These are phyloP conservation scores for Clitopilus passeckerianus DNA, from an alignment of 768 basidiomycete species.

Conservation along the genomic window DNA sequence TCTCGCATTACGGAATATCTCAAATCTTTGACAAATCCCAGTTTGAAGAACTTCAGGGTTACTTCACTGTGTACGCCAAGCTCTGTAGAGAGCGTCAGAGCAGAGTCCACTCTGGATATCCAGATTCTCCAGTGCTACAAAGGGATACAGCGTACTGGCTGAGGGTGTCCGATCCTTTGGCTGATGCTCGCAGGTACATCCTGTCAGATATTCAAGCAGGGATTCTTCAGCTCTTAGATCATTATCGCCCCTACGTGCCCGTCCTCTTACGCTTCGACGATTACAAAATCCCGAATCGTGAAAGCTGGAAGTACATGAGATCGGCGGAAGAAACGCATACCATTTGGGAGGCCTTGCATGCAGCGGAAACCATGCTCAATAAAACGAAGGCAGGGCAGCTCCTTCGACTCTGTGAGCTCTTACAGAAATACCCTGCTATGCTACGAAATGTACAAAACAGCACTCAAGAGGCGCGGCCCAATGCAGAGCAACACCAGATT, in stretches of 20 bases:
- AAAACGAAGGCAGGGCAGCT: slow-evolving; percentile 15
- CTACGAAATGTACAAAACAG: slow-evolving; percentile 10
- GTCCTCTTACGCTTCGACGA: slow-evolving; percentile 4
- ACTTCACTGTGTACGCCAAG: slow-evolving; percentile 15
- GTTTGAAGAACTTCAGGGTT: slow-evolving; percentile 9
- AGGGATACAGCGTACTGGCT: background rate
- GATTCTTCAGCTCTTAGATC: slow-evolving; percentile 9
- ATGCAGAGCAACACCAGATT: slow-evolving; percentile 12
- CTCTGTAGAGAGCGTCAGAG: background rate
- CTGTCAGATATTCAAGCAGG: slow-evolving; percentile 5
- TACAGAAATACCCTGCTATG: slow-evolving; percentile 12
- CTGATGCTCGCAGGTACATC: background rate
- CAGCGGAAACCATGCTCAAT: slow-evolving; percentile 14
- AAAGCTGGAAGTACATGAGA: slow-evolving; percentile 2
- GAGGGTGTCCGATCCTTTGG: background rate
- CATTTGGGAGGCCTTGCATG: slow-evolving; percentile 13
- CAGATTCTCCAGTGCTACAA: background rate
- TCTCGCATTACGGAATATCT: slow-evolving; percentile 11
- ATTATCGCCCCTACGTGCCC: slow-evolving; percentile 8
- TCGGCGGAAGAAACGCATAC: slow-evolving; percentile 7
- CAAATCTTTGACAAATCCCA: slow-evolving; percentile 2
- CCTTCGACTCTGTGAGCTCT: slow-evolving; percentile 13
- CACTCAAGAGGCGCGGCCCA: slow-evolving; percentile 12
- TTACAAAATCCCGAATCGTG: slow-evolving; percentile 6
- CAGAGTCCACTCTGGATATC: background rate